These are phyloP conservation scores for Podaxis sp. DNA, from an alignment of 768 basidiomycete genomes.

Conservation along the genomic window DNA sequence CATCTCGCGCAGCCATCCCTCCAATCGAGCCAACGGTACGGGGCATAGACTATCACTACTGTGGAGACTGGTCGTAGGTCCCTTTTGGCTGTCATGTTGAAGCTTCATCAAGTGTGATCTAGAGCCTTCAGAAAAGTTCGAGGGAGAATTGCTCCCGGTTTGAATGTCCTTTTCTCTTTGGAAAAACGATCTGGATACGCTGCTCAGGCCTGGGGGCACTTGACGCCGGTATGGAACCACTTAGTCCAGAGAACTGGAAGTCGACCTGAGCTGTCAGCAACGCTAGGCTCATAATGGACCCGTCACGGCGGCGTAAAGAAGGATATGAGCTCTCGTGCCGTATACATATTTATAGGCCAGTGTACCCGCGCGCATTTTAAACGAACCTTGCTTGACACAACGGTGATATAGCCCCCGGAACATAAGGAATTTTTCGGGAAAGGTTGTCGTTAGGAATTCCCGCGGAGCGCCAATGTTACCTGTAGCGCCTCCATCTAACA, in stretches of 20 bases:
- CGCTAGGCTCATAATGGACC: not conserved
- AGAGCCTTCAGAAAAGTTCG: not conserved
- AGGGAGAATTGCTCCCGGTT: not conserved
- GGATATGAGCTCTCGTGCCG: not conserved
- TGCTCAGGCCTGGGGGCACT: not conserved
- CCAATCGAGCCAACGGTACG: not conserved
- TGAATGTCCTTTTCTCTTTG: not conserved
- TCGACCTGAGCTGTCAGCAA: not conserved
- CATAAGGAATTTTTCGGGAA: not conserved
- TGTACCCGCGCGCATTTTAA: not conserved
- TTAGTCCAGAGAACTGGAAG: conserved; percentile 1
- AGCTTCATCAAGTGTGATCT: not conserved
- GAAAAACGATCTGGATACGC: not conserved
- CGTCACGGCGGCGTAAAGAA: not conserved
- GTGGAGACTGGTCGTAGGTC: not conserved
- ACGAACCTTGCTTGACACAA: conserved; percentile 11
- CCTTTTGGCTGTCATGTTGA: not conserved
- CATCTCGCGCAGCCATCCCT: not conserved
- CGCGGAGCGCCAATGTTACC: not conserved
- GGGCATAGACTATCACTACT: not conserved
- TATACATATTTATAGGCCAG: conserved; percentile 3
- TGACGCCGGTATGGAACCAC: not conserved
- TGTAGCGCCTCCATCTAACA: not conserved
- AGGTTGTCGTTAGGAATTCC: not conserved
- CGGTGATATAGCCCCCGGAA: conserved; percentile 2